Evolutionary conservation across 345 rosid species (phyloP), one percentile per base, ranked within the genome.

Genomic region (Capsella bursapastoris): DNA sequence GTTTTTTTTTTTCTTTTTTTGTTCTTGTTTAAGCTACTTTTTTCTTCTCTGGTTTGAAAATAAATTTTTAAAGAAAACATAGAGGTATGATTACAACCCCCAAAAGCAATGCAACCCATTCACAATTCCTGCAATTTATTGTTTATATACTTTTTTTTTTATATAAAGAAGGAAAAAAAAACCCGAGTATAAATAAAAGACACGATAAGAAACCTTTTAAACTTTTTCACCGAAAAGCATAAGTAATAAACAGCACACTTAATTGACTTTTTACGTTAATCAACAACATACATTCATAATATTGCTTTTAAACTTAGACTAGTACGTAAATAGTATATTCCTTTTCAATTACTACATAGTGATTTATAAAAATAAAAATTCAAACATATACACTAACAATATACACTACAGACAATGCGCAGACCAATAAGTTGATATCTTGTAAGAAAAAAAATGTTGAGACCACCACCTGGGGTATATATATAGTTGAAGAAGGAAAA

Each of bases 161-260:
- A 1, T 22, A 2, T 22, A 22, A 22, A 22, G 25, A 22, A 22
- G 25, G 25, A 22, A 22, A 22, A 22, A 22, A 22, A 22, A 22
- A 0, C 25, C 38, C 3, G 28, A 35, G 65, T 76, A 69, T 68
- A 62, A n/a, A 53, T 32, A 15, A 58, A 66, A 69, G 64, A 64
- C 75, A 70, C 37, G 45, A 64, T 60, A 70, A 56, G 75, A 77
- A 41, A 50, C 68, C 35, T 68, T 77, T 70, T 22, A 0, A 56
- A 63, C 80, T 76, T 76, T 76, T 77, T 71, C 77, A 77, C 80
- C 80, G 80, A 77, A 77, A 77, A 77, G 77, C 77, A 71, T 25
- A 71, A 58, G 77, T 59, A 77, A 77, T 71, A 58, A 77, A 71
- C 77, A 58, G 81, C 77, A 66, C 73, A 71, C 77, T 65, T 77